Evolutionary conservation across 2,329 filamentous ascomycete genomes (phyloP), one percentile per base, ranked within the genome.

Genomic region (Harringtonia aguacate): DNA sequence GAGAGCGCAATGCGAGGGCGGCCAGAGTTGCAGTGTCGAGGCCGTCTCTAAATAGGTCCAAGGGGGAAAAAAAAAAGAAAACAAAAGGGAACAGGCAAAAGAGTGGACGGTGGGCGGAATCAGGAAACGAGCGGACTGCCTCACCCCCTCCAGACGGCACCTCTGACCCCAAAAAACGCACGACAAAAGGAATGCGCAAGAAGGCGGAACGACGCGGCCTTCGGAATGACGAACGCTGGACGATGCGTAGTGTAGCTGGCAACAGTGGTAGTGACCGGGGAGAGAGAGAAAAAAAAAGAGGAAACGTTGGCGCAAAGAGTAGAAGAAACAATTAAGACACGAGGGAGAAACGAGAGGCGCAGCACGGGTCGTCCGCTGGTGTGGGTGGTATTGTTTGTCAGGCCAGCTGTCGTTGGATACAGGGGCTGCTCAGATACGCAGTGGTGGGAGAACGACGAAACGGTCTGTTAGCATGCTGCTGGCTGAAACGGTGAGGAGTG

Each of bases 331-430:
- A n/a, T n/a, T n/a, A n/a, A n/a, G n/a, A n/a, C n/a, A n/a, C n/a
- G n/a, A n/a, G n/a, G n/a, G n/a, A 41, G 40, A 42, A 17, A 24
- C n/a, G 29, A 14, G 38, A 37, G 15, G 43, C 31, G 33, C 40
- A 30, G 39, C 33, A 30, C 33, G 20, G 29, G 30, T 43, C 14
- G 18, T 22, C 36, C 21, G 28, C 17, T 8, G 35, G 22, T n/a
- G 36, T 27, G 29, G 38, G 38, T 40, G 28, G 38, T 40, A 40
- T 40, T 40, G 38, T 7, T 22, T 29, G 37, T 39, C 37, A 39
- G 37, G 30, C 38, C 38, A 40, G 27, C 10, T 18, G 33, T 35
- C 17, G 6, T 4, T 35, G 4, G 8, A 33, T 6, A 15, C 33
- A 35, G 36, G 21, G 20, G 20, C 20, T 3, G 21, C 7, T 8